phyloP scores from a whole-genome alignment of 768 basidiomycete species.

The Cubamyces sp. region DNA sequence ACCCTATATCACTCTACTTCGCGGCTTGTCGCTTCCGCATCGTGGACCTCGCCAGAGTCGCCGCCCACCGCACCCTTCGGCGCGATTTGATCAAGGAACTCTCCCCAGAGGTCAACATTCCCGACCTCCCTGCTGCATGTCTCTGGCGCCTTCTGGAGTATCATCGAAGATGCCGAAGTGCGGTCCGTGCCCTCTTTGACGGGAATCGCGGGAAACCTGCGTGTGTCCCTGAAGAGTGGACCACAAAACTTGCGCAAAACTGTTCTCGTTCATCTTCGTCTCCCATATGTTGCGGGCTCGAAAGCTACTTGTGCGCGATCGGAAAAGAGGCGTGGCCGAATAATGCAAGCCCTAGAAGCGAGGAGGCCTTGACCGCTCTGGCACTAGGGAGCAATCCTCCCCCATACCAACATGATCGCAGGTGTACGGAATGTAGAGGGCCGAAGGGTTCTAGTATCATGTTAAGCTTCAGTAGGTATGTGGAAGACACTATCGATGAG shows the following conservation, averaged over 20 bases:
- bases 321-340: too few species aligned
- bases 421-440: too few species aligned
- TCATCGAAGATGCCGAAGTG: conserved; percentile 1
- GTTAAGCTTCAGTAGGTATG: too few species aligned
- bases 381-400: too few species aligned
- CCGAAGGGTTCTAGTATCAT: too few species aligned
- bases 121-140: not conserved
- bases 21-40: conserved; percentile 2
- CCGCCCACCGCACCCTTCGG: conserved; percentile 1
- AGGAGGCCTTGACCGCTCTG: too few species aligned
- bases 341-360: too few species aligned
- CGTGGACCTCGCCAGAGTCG: not conserved
- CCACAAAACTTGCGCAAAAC: not conserved
- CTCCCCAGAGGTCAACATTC: not conserved
- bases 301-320: too few species aligned
- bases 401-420: too few species aligned
- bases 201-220: not conserved
- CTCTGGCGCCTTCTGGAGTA: conserved; percentile 14
- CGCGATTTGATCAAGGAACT: not conserved
- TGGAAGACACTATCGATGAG: too few species aligned
- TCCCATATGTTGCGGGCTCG: not conserved
- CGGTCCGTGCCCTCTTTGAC: conserved; percentile 3
- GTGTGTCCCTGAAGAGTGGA: conserved; percentile 14
- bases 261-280: not conserved
- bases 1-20: conserved; percentile 12